Evolutionary conservation across 139 green algal genomes (phyloP).

Genomic region (Chlamydomonas applanata): DNA sequence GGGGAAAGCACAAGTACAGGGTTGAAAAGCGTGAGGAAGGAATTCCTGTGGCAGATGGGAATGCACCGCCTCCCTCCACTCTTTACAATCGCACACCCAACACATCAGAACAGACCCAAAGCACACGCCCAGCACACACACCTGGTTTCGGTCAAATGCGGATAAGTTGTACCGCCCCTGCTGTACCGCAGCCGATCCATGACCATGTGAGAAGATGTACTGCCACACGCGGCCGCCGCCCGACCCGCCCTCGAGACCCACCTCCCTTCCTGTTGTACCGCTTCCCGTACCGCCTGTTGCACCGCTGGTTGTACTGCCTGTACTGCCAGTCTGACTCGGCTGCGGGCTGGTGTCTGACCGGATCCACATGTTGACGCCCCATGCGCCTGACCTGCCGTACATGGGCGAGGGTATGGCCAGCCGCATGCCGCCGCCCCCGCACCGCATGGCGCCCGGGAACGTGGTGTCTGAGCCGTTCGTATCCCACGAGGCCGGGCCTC

Average conservation of each 20-base stretch:
- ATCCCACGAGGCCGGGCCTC: too few species aligned
- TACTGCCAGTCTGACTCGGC: constrained; percentile 1
- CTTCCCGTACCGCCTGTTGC: background rate
- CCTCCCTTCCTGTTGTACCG: background rate
- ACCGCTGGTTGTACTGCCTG: background rate
- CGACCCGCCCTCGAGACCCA: background rate
- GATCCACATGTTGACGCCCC: constrained; percentile 68
- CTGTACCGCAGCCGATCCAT: background rate
- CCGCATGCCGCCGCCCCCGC: too few species aligned
- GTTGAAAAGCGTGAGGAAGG: too few species aligned
- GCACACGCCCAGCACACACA: background rate
- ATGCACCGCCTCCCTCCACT: too few species aligned
- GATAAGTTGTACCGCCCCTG: background rate
- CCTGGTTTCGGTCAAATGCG: constrained; percentile 22
- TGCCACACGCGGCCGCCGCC: constrained; percentile 8
- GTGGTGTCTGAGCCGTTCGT: too few species aligned
- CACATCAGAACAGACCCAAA: too few species aligned
- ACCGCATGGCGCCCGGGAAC: too few species aligned
- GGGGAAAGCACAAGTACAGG: too few species aligned
- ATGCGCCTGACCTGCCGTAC: constrained; percentile 29
- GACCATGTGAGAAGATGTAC: constrained; percentile 57
- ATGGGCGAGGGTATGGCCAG: too few species aligned
- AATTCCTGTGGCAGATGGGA: too few species aligned
- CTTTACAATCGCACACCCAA: too few species aligned
- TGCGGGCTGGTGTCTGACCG: constrained; percentile 8